Conservation (phyloP, 306 rosid genomes). For the Senna siamea region DNA sequence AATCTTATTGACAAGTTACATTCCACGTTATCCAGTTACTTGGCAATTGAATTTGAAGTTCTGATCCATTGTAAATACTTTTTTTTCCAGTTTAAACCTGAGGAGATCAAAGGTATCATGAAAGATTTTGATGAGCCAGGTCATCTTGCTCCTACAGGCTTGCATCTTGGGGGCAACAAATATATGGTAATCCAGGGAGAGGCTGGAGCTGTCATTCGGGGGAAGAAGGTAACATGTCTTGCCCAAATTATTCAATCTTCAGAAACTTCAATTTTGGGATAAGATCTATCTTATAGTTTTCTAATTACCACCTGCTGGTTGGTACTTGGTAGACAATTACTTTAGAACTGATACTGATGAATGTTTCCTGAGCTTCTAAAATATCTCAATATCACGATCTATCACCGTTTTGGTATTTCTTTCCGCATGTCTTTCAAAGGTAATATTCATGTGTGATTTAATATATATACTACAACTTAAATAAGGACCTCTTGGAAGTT, state of each 20-base stretch:
- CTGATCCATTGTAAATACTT: slow-evolving; percentile 13
- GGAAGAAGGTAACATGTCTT: slow-evolving; percentile 71
- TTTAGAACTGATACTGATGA: slow-evolving; percentile 19
- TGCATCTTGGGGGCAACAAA: slow-evolving; percentile 70
- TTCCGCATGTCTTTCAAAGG: neutral
- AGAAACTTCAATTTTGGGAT: neutral
- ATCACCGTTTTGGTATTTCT: neutral
- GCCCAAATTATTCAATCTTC: neutral
- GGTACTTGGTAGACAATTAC: neutral
- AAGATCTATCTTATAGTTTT: neutral
- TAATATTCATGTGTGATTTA: neutral
- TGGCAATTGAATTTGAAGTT: neutral
- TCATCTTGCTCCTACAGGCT: slow-evolving; percentile 90
- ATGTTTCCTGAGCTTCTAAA: neutral
- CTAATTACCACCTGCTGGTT: slow-evolving; percentile 1
- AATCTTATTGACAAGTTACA: neutral
- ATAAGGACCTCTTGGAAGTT: neutral
- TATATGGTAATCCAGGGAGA: slow-evolving; percentile 98
- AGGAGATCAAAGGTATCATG: slow-evolving; percentile 66
- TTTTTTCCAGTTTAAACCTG: slow-evolving; percentile 58
- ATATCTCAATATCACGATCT: neutral
- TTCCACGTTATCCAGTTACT: neutral
- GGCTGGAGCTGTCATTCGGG: slow-evolving; percentile 93
- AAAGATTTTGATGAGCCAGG: slow-evolving; percentile 97
- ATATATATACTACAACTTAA: neutral